Evolutionary conservation across 441 rosid genomes (phyloP).

Genomic region (Adansonia grandidieri): DNA sequence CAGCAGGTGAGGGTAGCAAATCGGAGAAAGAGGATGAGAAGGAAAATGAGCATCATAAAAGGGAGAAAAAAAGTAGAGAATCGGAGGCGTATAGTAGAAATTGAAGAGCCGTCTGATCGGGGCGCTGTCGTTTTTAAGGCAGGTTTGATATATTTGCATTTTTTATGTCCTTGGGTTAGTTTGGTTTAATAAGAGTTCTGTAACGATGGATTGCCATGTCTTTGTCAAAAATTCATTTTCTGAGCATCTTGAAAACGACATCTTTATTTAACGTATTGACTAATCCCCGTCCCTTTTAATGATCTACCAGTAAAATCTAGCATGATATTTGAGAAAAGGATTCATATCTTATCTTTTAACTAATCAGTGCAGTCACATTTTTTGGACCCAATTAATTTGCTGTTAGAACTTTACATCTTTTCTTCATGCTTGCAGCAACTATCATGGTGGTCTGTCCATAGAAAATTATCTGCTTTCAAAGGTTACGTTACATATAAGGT

Average conservation of each 20-base stretch:
- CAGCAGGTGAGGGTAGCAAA: slow-evolving; percentile 41
- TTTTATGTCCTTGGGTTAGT: background rate
- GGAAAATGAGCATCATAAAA: slow-evolving; percentile 39
- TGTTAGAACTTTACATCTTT: background rate
- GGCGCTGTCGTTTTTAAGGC: slow-evolving; percentile 47
- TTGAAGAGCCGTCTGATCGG: slow-evolving; percentile 41
- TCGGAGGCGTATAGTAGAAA: slow-evolving; percentile 56
- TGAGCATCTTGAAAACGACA: slow-evolving; percentile 13
- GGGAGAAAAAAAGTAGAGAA: slow-evolving; percentile 38
- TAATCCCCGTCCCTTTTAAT: background rate
- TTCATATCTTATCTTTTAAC: background rate
- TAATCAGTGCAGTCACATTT: background rate
- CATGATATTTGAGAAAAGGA: background rate
- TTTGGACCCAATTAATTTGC: background rate
- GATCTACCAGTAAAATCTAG: background rate
- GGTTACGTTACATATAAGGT: no score
- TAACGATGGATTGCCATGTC: background rate
- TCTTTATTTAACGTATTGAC: background rate
- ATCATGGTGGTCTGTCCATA: background rate
- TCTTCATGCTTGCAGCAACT: no score
- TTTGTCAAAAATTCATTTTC: background rate
- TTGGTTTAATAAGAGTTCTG: no score
- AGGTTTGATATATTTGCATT: background rate
- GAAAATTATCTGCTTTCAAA: background rate
- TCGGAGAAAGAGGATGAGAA: slow-evolving; percentile 45